These are phyloP conservation scores for Rubus parviflorus DNA, from an alignment of 306 rosid species.

Conservation along the genomic window DNA sequence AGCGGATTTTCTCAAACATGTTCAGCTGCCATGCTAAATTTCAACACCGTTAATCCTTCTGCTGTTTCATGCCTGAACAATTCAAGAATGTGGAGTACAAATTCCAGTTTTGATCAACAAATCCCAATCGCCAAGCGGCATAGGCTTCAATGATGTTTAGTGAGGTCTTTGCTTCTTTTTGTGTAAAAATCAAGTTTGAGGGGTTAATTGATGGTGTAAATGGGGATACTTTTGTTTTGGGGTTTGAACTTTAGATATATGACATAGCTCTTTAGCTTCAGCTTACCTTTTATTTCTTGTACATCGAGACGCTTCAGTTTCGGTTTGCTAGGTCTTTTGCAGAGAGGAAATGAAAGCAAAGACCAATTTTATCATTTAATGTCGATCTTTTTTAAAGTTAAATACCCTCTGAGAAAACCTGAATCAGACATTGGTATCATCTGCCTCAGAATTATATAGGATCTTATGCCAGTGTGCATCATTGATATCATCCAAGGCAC, in stretches of 20 bases:
- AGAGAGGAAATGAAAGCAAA: not conserved
- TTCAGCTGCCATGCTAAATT: slow-evolving; percentile 58
- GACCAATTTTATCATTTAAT: not conserved
- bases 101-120: slow-evolving; percentile 31
- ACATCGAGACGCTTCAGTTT: slow-evolving; percentile 8
- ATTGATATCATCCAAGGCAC: slow-evolving; percentile 22
- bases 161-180: slow-evolving; percentile 4
- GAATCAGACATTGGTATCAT: slow-evolving; percentile 3
- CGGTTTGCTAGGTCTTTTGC: not conserved
- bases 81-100: slow-evolving; percentile 21
- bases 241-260: slow-evolving; percentile 32
- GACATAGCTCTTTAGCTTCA: slow-evolving; percentile 25
- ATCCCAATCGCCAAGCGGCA: slow-evolving; percentile 44
- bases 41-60: slow-evolving; percentile 25
- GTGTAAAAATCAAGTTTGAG: slow-evolving; percentile 21
- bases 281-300: not conserved
- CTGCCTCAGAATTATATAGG: slow-evolving; percentile 7
- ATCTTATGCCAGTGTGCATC: not conserved
- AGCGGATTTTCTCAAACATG: slow-evolving; percentile 45
- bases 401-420: not conserved
- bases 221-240: slow-evolving; percentile 38
- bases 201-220: slow-evolving; percentile 42
- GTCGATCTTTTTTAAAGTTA: not conserved
- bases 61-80: slow-evolving; percentile 36
- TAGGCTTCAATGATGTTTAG: slow-evolving; percentile 39